phyloP scores from a whole-genome alignment of 179 eudicot genomes.

The Drosera spatulata region DNA sequence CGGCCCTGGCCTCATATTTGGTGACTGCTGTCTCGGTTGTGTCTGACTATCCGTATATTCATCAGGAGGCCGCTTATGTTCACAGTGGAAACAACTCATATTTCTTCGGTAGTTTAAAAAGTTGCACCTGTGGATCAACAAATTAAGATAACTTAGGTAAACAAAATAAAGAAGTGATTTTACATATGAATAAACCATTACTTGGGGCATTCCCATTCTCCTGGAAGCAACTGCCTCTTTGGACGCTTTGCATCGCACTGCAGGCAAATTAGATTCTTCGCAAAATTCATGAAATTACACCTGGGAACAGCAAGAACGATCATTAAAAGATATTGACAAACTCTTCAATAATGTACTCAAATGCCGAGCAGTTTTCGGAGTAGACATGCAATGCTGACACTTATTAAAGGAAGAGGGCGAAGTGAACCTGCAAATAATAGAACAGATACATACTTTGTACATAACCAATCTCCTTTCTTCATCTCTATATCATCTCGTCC shows the following conservation, averaged over 20 bases:
- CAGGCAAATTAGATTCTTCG: constrained; percentile 76
- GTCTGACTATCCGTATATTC: constrained; percentile 55
- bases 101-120: constrained; percentile 93
- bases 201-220: constrained; percentile 99
- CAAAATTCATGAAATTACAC: constrained; percentile 97
- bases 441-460: constrained; percentile 62
- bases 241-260: constrained; percentile 98
- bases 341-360: background rate
- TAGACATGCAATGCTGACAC: too few species aligned
- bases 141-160: background rate
- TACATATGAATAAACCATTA: constrained; percentile 8
- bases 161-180: background rate
- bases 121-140: constrained; percentile 54
- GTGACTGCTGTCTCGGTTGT: constrained; percentile 40
- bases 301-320: constrained; percentile 28
- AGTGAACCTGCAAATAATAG: too few species aligned
- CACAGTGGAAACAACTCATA: constrained; percentile 78
- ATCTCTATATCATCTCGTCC: constrained; percentile 93
- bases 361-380: too few species aligned
- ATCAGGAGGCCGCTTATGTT: constrained; percentile 92
- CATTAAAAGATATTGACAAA: constrained; percentile 6
- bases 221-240: constrained; percentile 93
- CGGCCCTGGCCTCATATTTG: constrained; percentile 14
- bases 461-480: constrained; percentile 97
- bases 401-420: too few species aligned